Evolutionary conservation across 2,329 filamentous ascomycete genomes (phyloP).

Genomic region (Fusarium duplospermum): DNA sequence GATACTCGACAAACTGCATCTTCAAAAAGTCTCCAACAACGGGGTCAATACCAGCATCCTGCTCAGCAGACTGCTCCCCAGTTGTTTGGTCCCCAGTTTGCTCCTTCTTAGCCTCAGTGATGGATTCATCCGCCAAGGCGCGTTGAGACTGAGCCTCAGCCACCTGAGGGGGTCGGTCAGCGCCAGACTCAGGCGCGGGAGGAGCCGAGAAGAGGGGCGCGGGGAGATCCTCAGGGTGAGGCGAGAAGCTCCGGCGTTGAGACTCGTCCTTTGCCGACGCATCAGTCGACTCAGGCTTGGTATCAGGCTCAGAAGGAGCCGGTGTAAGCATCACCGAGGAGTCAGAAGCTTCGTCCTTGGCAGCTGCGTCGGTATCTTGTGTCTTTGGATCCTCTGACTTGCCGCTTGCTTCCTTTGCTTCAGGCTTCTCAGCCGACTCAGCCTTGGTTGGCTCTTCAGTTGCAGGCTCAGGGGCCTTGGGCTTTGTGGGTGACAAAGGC

Average conservation of each 20-base stretch:
- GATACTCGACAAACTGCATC: slow-evolving; percentile 94
- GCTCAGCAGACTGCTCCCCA: slow-evolving; percentile 29
- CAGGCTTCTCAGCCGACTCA: slow-evolving; percentile 17
- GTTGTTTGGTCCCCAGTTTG: slow-evolving; percentile 11
- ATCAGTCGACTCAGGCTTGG: slow-evolving; percentile 22
- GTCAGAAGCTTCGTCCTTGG: slow-evolving; percentile 32
- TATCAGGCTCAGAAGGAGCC: slow-evolving; percentile 40
- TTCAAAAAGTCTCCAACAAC: slow-evolving; percentile 96
- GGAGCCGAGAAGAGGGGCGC: slow-evolving; percentile 66
- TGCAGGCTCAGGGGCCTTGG: slow-evolving; percentile 43
- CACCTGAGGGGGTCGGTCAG: slow-evolving; percentile 38
- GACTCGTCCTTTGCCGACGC: slow-evolving; percentile 22
- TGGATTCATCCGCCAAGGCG: neutral
- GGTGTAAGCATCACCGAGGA: slow-evolving; percentile 38
- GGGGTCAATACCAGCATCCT: slow-evolving; percentile 58
- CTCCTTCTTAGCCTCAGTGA: slow-evolving; percentile 12
- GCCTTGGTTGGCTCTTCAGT: slow-evolving; percentile 28
- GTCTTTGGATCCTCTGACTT: slow-evolving; percentile 10
- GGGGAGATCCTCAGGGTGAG: slow-evolving; percentile 75
- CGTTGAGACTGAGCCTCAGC: slow-evolving; percentile 15
- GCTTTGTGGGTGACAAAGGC: slow-evolving; percentile 65
- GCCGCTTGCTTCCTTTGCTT: slow-evolving; percentile 13
- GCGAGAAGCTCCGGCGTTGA: slow-evolving; percentile 53
- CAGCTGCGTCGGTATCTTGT: neutral
- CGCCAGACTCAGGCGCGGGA: slow-evolving; percentile 44